A percentile compares a stretch with the other conserved stretches of the same genome.
Conservation (phyloP, 805 yeast genomes). For the Cyberlindnera nakhonratchasimensis region DNA sequence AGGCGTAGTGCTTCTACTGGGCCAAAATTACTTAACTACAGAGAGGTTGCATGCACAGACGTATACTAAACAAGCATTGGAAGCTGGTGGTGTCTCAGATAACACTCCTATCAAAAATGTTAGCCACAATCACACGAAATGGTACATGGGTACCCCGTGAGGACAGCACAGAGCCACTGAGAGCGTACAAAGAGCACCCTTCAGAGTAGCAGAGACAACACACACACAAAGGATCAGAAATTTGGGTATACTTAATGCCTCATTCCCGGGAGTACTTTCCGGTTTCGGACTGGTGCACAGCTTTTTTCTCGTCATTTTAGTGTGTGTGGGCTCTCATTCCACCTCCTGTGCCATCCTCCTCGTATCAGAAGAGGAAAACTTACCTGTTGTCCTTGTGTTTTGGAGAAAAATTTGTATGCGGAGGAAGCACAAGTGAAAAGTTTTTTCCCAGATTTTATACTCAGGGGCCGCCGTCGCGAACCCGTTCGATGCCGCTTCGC, state of each 20-base stretch:
- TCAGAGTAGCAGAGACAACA: not conserved
- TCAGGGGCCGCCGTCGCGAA: no score
- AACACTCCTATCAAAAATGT: no score
- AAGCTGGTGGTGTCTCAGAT: no score
- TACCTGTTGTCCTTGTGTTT: constrained; percentile 1
- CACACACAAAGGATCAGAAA: constrained; percentile 27
- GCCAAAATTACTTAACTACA: no score
- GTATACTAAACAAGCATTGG: no score
- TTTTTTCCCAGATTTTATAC: not conserved
- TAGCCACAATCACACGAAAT: no score
- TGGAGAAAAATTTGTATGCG: not conserved
- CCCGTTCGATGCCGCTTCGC: no score
- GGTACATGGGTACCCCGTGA: no score
- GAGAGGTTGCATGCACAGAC: no score
- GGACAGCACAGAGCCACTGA: no score
- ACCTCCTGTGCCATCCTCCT: not conserved
- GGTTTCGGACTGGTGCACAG: constrained; percentile 33
- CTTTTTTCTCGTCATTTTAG: constrained; percentile 30
- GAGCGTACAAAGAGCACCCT: no score
- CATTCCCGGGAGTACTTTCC: constrained; percentile 28
- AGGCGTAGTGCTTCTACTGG: no score
- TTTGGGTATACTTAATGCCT: constrained; percentile 34
- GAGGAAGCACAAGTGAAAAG: not conserved
- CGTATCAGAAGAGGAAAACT: constrained; percentile 2
- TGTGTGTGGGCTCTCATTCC: not conserved